Percentiles rank a stretch among this genome's conserved stretches.
Evolutionary conservation across 257 asterid species (phyloP).

Genomic region (Primulina eburnea): DNA sequence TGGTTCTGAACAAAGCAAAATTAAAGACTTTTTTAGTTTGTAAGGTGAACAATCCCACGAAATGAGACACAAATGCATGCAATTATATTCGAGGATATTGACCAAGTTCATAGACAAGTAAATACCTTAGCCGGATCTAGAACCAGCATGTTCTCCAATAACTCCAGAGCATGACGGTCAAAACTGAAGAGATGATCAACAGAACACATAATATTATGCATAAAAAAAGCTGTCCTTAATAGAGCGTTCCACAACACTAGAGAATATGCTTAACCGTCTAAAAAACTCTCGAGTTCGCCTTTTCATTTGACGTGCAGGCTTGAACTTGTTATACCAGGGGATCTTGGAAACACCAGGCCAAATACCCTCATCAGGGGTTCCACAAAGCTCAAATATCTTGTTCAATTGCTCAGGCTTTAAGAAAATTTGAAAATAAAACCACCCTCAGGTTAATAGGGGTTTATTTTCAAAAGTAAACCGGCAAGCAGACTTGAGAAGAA

Average conservation of each 20-base stretch:
- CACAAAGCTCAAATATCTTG: slow-evolving; percentile 96
- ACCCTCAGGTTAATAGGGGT: background rate
- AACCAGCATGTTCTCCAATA: slow-evolving; percentile 85
- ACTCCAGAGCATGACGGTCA: slow-evolving; percentile 83
- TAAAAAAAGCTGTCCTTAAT: slow-evolving; percentile 4
- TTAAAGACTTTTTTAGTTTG: too few relatives aligned
- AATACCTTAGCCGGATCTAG: slow-evolving; percentile 97
- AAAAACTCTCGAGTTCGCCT: slow-evolving; percentile 82
- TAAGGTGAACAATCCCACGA: background rate
- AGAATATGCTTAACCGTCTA: slow-evolving; percentile 63
- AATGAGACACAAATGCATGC: slow-evolving; percentile 6
- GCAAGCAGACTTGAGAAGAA: slow-evolving; percentile 12
- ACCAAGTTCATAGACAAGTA: slow-evolving; percentile 15
- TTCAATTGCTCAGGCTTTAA: slow-evolving; percentile 88
- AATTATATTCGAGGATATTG: background rate
- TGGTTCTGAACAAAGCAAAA: too few relatives aligned
- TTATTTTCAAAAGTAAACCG: background rate
- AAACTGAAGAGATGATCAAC: slow-evolving; percentile 52
- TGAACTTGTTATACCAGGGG: slow-evolving; percentile 92
- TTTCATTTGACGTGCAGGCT: slow-evolving; percentile 81
- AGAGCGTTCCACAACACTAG: background rate
- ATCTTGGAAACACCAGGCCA: slow-evolving; percentile 99
- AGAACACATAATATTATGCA: slow-evolving; percentile 23
- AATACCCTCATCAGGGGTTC: slow-evolving; percentile 84
- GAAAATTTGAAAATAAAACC: background rate